Base-by-base conservation (phyloP, 768 basidiomycete genomes). In the Tricholoma matsutake region DNA sequence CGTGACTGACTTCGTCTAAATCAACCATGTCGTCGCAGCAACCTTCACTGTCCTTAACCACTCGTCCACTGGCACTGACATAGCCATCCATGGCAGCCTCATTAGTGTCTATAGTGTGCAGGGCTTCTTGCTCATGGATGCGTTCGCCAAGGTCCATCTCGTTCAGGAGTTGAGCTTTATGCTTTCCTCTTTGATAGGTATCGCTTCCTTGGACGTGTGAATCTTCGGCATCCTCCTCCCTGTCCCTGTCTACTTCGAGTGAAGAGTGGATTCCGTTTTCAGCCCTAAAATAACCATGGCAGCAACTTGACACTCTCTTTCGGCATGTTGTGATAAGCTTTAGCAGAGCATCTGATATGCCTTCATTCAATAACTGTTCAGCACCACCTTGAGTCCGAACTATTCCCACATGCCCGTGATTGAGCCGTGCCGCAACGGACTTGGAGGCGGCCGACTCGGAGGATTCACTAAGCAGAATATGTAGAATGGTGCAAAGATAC, bases 401-500 rank as follows among this genome's bases (percentile, higher is more conserved):
- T 45, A 20, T 35, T 34, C 29, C 51, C 29, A 35, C 6, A 20
- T 35, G 34, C 43, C 31, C 47, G 53, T 39, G 54, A 20, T 49
- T 45, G 57, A 57, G 41, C 14, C 49, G 54, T 56, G 39, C 28
- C 32, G 56, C 47, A 58, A 31, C 53, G 28, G 59, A 39, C 22
- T 52, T 54, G 13, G 49, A 54, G 18, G 39, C 22, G 22, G 37
- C 9, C 18, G 59, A 37, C 28, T 47, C 14, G 13, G 59, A 35
- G 16, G 58, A 5, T 4, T 65, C 54, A 58, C 55, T 63, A 65
- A 76, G 73, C 35, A 79, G 61, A 57, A 73, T 61, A 60, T 81
- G 79, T 31, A 84, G 68, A 51, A 78, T 62, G 39, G 73, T 74
- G 65, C 82, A 84, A 31, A 84, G 71, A 70, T 82, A 85, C 83